These are phyloP conservation scores for Umbilicus rupestris DNA, from an alignment of 164 flowering plant species.

Conservation along the genomic window DNA sequence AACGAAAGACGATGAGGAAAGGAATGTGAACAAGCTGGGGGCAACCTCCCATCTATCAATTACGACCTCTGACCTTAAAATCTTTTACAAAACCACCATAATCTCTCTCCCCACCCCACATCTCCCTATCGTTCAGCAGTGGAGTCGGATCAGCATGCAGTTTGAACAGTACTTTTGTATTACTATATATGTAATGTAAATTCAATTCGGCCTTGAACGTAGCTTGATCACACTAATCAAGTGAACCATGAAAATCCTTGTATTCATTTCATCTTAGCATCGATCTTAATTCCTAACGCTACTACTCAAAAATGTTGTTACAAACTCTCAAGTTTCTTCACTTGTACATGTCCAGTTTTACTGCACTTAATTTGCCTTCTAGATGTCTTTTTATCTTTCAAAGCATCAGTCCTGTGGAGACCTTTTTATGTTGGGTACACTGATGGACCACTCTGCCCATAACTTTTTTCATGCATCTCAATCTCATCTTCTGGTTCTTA, in stretches of 20 bases:
- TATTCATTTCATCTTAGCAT: too few species aligned
- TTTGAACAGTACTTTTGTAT: too few species aligned
- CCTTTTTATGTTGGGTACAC: conserved; percentile 25
- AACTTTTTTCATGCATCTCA: conserved; percentile 33
- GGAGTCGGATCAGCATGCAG: too few species aligned
- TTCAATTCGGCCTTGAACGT: too few species aligned
- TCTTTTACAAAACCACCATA: conserved; percentile 1
- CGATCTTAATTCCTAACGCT: too few species aligned
- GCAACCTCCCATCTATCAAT: neutral
- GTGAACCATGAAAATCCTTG: too few species aligned
- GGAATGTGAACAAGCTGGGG: conserved; percentile 1
- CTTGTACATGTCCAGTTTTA: too few species aligned
- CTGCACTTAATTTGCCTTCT: conserved; percentile 12
- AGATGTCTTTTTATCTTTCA: conserved; percentile 11
- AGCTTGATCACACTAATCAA: too few species aligned
- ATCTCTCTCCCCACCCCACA: neutral
- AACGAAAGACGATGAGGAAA: neutral
- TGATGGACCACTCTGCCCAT: conserved; percentile 17
- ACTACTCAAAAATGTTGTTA: too few species aligned
- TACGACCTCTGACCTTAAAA: conserved; percentile 1
- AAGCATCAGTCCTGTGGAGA: conserved; percentile 23
- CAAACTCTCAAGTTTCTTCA: neutral
- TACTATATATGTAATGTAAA: too few species aligned
- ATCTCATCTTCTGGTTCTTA: conserved; percentile 20
- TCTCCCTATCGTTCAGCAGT: too few species aligned